Evolutionary conservation across 768 basidiomycete genomes (phyloP).

Genomic region (Mycena pura): DNA sequence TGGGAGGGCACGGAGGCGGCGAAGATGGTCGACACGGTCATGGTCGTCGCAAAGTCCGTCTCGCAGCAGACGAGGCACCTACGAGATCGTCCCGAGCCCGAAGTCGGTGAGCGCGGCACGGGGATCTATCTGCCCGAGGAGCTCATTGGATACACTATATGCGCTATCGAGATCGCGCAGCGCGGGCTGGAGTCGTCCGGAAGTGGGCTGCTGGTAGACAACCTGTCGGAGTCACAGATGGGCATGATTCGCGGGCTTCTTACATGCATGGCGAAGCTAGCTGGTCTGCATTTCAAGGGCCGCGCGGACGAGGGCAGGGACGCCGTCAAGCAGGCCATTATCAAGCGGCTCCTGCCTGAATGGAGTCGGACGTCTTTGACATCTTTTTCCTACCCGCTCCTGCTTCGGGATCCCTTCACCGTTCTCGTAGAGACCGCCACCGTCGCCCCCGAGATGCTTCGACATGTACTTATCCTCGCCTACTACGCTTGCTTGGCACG

Average conservation of each 20-base stretch:
- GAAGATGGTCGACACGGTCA: constrained; percentile 89
- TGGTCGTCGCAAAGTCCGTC: constrained; percentile 76
- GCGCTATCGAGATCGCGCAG: constrained; percentile 79
- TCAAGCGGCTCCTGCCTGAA: constrained; percentile 89
- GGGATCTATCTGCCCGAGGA: constrained; percentile 94
- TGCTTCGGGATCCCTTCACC: constrained; percentile 89
- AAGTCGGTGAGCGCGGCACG: constrained; percentile 74
- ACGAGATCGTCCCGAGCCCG: constrained; percentile 77
- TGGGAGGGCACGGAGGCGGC: constrained; percentile 63
- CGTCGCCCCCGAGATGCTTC: constrained; percentile 87
- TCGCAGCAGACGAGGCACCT: constrained; percentile 88
- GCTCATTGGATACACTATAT: constrained; percentile 86
- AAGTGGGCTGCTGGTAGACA: constrained; percentile 67
- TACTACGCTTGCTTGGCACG: constrained; percentile 93
- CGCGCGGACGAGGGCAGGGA: constrained; percentile 78
- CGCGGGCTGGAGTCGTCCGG: constrained; percentile 64
- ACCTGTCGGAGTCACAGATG: constrained; percentile 76
- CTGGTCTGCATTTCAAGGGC: constrained; percentile 70
- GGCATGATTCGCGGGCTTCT: constrained; percentile 82
- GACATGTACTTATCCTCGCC: constrained; percentile 84
- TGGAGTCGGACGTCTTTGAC: constrained; percentile 89
- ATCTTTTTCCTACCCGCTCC: constrained; percentile 83
- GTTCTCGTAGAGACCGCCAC: constrained; percentile 90
- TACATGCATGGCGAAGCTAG: constrained; percentile 69
- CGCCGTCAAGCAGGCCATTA: constrained; percentile 81